phyloP scores from a whole-genome alignment of 2,329 filamentous ascomycete genomes.

The Penicillium sp. region DNA sequence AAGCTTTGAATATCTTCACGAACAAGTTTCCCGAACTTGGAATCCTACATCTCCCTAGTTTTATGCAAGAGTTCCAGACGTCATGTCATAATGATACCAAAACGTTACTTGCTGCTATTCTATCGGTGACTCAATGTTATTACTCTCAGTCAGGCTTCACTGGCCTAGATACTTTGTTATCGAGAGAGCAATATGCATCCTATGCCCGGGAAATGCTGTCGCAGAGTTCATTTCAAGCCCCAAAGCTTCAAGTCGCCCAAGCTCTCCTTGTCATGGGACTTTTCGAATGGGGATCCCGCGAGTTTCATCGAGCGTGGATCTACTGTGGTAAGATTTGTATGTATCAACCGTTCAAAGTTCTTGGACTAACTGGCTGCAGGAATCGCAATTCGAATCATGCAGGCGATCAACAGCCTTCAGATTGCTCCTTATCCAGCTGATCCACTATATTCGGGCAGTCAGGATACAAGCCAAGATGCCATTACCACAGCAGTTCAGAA shows the following conservation, averaged over 20 bases:
- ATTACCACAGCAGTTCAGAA: slow-evolving; percentile 42
- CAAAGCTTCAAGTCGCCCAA: slow-evolving; percentile 47
- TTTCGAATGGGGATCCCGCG: slow-evolving; percentile 52
- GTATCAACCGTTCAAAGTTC: background rate
- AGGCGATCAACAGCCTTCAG: slow-evolving; percentile 28
- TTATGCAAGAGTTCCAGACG: slow-evolving; percentile 20
- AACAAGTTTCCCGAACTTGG: slow-evolving; percentile 31
- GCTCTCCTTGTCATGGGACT: slow-evolving; percentile 49
- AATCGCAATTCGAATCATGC: slow-evolving; percentile 51
- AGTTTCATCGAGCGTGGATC: slow-evolving; percentile 55
- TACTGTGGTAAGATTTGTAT: slow-evolving; percentile 35
- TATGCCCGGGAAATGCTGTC: slow-evolving; percentile 25
- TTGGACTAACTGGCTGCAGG: slow-evolving; percentile 26
- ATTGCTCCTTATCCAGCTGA: slow-evolving; percentile 37
- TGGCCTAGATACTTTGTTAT: slow-evolving; percentile 11
- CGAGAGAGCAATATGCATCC: slow-evolving; percentile 23
- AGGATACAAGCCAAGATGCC: slow-evolving; percentile 26
- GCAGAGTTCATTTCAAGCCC: slow-evolving; percentile 26
- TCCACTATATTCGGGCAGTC: slow-evolving; percentile 21
- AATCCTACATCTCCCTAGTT: slow-evolving; percentile 27
- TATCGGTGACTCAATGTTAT: slow-evolving; percentile 16
- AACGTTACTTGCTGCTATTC: slow-evolving; percentile 20
- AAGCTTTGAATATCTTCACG: slow-evolving; percentile 26
- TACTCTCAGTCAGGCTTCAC: slow-evolving; percentile 13
- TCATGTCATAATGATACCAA: slow-evolving; percentile 18